phyloP scores from a whole-genome alignment of 805 yeast species.

The Metschnikowia continentalis region DNA sequence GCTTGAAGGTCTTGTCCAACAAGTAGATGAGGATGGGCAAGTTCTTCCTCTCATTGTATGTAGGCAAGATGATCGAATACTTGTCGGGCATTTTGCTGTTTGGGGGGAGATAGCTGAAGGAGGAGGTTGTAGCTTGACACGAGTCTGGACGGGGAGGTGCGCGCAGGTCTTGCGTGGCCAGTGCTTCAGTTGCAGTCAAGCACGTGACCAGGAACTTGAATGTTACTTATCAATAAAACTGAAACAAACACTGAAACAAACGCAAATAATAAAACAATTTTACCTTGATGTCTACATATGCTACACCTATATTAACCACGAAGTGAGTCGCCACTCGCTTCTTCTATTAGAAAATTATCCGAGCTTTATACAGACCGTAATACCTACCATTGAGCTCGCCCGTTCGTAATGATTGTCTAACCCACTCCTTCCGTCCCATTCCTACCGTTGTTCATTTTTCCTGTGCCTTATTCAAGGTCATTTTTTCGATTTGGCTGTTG shows the following conservation, averaged over 20 bases:
- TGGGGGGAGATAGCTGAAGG: neutral
- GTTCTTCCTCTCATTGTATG: constrained; percentile 66
- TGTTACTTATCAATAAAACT: no score
- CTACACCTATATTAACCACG: neutral
- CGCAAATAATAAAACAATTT: no score
- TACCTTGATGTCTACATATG: neutral
- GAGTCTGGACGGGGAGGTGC: neutral
- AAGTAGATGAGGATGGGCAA: constrained; percentile 66
- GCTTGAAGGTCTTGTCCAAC: constrained; percentile 61
- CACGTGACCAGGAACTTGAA: neutral
- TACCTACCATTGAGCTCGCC: constrained; percentile 1
- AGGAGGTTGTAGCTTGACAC: neutral
- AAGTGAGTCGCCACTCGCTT: constrained; percentile 3
- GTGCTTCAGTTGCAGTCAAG: neutral
- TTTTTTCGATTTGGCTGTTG: constrained; percentile 1
- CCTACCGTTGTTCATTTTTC: constrained; percentile 2
- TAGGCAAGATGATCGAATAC: constrained; percentile 72
- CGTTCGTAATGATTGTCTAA: neutral
- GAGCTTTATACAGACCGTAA: constrained; percentile 1
- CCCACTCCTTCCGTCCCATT: constrained; percentile 2
- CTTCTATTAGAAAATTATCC: constrained; percentile 3
- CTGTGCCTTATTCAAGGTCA: constrained; percentile 1
- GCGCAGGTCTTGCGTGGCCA: constrained; percentile 1
- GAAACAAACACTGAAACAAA: no score
- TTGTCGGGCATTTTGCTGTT: constrained; percentile 34